phyloP scores from a whole-genome alignment of 495 filamentous ascomycete species.

The Lentithecium fluviatile region DNA sequence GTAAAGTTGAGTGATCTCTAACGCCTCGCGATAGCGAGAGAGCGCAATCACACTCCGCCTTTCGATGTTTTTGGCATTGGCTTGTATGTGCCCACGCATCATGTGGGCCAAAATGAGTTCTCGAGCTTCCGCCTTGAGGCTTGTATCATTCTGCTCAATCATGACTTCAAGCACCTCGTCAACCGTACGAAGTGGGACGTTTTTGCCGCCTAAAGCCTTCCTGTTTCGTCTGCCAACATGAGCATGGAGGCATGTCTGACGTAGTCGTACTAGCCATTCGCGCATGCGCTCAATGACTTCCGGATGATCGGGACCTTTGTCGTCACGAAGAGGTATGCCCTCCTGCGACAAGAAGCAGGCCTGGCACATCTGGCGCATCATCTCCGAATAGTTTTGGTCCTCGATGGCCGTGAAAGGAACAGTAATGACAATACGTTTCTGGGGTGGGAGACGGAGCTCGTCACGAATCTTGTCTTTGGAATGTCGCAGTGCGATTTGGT shows the following conservation, averaged over 20 bases:
- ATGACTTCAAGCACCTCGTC: conserved; percentile 81
- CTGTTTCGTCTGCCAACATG: conserved; percentile 69
- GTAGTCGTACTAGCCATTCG: conserved; percentile 65
- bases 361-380: conserved; percentile 71
- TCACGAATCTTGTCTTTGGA: conserved; percentile 75
- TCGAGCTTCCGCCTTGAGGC: conserved; percentile 66
- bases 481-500: conserved; percentile 72
- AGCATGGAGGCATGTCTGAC: conserved; percentile 86
- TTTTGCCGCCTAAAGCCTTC: conserved; percentile 61
- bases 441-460: conserved; percentile 69
- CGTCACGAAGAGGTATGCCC: conserved; percentile 58
- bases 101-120: conserved; percentile 59
- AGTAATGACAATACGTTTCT: conserved; percentile 82
- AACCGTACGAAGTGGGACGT: conserved; percentile 72
- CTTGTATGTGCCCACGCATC: conserved; percentile 69
- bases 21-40: conserved; percentile 62
- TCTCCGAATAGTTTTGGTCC: conserved; percentile 75
- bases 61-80: conserved; percentile 54
- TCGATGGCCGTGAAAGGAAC: conserved; percentile 86
- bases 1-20: conserved; percentile 53
- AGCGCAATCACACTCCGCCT: conserved; percentile 57
- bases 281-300: conserved; percentile 64
- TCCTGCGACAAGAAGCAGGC: conserved; percentile 62
- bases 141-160: conserved; percentile 74
- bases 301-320: conserved; percentile 63